Evolutionary conservation across 2,329 filamentous ascomycete genomes (phyloP).

Genomic region (Aureobasidium sp.): DNA sequence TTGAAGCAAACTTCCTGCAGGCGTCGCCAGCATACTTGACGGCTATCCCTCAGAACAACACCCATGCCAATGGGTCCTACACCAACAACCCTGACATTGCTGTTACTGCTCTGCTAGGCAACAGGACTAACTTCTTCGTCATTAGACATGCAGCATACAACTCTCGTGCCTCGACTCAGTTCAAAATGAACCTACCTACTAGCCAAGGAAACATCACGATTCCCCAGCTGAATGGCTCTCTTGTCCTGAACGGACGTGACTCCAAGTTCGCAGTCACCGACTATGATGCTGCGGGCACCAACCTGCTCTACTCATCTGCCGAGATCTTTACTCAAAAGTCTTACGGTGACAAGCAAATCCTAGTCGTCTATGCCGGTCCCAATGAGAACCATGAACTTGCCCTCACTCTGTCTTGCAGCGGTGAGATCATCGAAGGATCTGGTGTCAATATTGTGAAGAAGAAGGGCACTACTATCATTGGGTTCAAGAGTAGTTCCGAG

Average conservation of each 20-base stretch:
- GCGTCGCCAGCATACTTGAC: slow-evolving; percentile 63
- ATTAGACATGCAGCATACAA: slow-evolving; percentile 56
- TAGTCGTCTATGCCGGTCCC: slow-evolving; percentile 54
- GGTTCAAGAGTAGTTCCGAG: slow-evolving; percentile 49
- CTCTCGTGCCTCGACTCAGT: slow-evolving; percentile 48
- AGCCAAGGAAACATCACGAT: slow-evolving; percentile 49
- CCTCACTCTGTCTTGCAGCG: slow-evolving; percentile 30
- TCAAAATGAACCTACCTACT: slow-evolving; percentile 56
- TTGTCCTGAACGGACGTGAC: slow-evolving; percentile 53
- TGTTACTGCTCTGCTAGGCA: slow-evolving; percentile 53
- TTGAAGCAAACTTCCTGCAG: slow-evolving; percentile 66
- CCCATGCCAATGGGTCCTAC: slow-evolving; percentile 41
- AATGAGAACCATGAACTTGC: slow-evolving; percentile 57
- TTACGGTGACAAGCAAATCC: slow-evolving; percentile 41
- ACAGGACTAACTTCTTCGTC: slow-evolving; percentile 55
- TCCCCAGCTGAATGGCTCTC: slow-evolving; percentile 49
- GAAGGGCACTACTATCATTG: slow-evolving; percentile 41
- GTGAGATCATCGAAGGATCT: slow-evolving; percentile 34
- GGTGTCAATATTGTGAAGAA: slow-evolving; percentile 29
- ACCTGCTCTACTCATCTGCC: slow-evolving; percentile 47
- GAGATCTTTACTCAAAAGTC: slow-evolving; percentile 51
- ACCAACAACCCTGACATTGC: slow-evolving; percentile 46
- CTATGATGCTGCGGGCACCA: slow-evolving; percentile 46
- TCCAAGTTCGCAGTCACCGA: slow-evolving; percentile 56
- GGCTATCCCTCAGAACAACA: slow-evolving; percentile 45